Base-by-base conservation (phyloP, 768 basidiomycete genomes). In the Coprinellus micaceus region DNA sequence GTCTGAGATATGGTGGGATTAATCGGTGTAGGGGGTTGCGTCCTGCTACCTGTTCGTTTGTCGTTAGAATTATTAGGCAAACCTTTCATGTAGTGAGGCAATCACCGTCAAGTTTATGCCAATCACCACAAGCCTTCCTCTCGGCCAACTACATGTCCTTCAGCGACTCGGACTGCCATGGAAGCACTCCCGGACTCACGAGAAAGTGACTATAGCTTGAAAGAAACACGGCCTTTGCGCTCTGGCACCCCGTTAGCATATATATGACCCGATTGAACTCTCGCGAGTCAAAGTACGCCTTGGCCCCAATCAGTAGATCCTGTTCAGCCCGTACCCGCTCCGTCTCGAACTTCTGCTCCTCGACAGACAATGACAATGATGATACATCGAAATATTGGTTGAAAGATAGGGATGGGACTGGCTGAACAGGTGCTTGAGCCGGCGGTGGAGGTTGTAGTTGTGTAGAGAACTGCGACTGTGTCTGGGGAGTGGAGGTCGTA, bases 161-260 rank as follows among this genome's bases (percentile, higher is more conserved):
- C 47, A 58, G 25, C 36, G 45, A 30, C 51, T 25, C 44, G 12
- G 17, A 13, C 22, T 28, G 26, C 33, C 21, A 36, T 17, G 19
- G 17, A 47, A 26, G 19, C 53, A 15, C 43, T 55, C 48, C 51
- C 28, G 19, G 22, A 78, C 88, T 77, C 68, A 97, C 97, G 69
- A 99, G 76, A 68, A 88, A 98, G 60, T 82, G 82, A 62, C 89
- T 82, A 68, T 99, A 98, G 19, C 86, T 68, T 45, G 80, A 78
- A 59, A 98, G 62, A 69, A 97, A 99, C 24, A 74, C 77, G 7
- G 87, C 86, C 67, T 89, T 89, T 24, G 82, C 69, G 61, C 90
- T 89, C 62, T 69, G 81, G 63, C 89, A 91, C 7, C 77, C 74
- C 51, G 75, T 76, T 48, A 98, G 70, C 54, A 83, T 70, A 62